Evolutionary conservation across 768 basidiomycete genomes (phyloP).

Genomic region (Amanita jacksonii): DNA sequence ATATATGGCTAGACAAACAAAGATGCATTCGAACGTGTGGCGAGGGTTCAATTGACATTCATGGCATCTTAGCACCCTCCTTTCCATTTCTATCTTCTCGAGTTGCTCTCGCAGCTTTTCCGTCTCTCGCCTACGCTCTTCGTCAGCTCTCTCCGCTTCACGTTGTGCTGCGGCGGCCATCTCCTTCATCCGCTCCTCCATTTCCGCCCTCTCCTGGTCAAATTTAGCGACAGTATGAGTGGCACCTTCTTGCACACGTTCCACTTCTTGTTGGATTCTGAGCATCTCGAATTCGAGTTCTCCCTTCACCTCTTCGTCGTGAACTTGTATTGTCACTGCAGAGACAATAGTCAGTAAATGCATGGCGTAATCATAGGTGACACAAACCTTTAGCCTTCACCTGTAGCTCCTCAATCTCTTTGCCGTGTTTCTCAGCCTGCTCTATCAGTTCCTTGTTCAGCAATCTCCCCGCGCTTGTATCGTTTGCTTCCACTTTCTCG

Average conservation of each 20-base stretch:
- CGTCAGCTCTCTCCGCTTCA: slow-evolving; percentile 10
- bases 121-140: slow-evolving; percentile 12
- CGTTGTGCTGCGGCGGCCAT: slow-evolving; percentile 14
- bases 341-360: neutral
- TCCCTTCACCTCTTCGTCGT: slow-evolving; percentile 35
- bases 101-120: too few species aligned
- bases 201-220: slow-evolving; percentile 23
- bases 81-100: too few species aligned
- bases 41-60: too few species aligned
- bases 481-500: slow-evolving; percentile 33
- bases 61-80: too few species aligned
- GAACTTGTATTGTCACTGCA: slow-evolving; percentile 26
- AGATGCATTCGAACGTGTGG: too few species aligned
- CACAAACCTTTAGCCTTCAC: slow-evolving; percentile 31
- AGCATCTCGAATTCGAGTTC: slow-evolving; percentile 36
- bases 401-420: slow-evolving; percentile 38
- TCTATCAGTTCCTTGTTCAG: slow-evolving; percentile 39
- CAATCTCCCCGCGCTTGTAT: slow-evolving; percentile 46
- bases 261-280: slow-evolving; percentile 34
- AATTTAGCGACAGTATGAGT: slow-evolving; percentile 31
- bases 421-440: slow-evolving; percentile 34
- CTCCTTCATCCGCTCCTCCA: slow-evolving; percentile 22
- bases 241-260: slow-evolving; percentile 29
- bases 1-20: too few species aligned
- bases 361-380: neutral